Percentiles rank a stretch among this genome's conserved stretches.
phyloP scores from a whole-genome alignment of 148 eudicot species.

The Silene uniflora region DNA sequence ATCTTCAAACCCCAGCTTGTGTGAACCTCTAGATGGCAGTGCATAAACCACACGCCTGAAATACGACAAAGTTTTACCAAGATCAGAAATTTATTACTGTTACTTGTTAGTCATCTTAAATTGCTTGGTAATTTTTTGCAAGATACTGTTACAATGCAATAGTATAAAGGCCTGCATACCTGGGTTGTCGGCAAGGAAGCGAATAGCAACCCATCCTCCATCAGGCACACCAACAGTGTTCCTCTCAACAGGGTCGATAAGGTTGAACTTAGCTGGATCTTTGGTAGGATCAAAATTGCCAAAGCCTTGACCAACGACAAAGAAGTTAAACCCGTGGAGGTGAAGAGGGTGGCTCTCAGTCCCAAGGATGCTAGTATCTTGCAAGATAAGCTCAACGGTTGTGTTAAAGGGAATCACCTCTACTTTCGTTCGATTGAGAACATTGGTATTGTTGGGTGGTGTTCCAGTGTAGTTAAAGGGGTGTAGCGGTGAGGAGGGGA shows the following conservation, averaged over 20 bases:
- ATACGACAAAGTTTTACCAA: neutral
- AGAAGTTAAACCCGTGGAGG: slow-evolving; percentile 66
- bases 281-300: slow-evolving; percentile 54
- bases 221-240: slow-evolving; percentile 63
- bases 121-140: too few relatives aligned
- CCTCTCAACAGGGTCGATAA: slow-evolving; percentile 59
- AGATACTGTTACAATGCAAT: neutral
- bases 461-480: slow-evolving; percentile 59
- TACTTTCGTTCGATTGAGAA: slow-evolving; percentile 45
- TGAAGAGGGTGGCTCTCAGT: slow-evolving; percentile 68
- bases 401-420: slow-evolving; percentile 49
- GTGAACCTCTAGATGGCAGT: slow-evolving; percentile 66
- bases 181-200: slow-evolving; percentile 67
- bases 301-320: slow-evolving; percentile 65
- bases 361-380: slow-evolving; percentile 59
- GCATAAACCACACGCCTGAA: slow-evolving; percentile 70
- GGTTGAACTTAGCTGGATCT: slow-evolving; percentile 51
- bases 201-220: slow-evolving; percentile 72
- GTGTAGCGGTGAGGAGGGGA: slow-evolving; percentile 40
- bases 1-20: slow-evolving; percentile 69
- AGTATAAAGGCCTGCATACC: slow-evolving; percentile 26
- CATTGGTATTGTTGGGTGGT: slow-evolving; percentile 50
- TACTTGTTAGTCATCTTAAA: neutral
- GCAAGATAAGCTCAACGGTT: slow-evolving; percentile 57
- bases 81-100: neutral